Evolutionary conservation across 495 filamentous ascomycete species (phyloP), one percentile per base, ranked within the genome.

Genomic region (Alectoria sarmentosa): DNA sequence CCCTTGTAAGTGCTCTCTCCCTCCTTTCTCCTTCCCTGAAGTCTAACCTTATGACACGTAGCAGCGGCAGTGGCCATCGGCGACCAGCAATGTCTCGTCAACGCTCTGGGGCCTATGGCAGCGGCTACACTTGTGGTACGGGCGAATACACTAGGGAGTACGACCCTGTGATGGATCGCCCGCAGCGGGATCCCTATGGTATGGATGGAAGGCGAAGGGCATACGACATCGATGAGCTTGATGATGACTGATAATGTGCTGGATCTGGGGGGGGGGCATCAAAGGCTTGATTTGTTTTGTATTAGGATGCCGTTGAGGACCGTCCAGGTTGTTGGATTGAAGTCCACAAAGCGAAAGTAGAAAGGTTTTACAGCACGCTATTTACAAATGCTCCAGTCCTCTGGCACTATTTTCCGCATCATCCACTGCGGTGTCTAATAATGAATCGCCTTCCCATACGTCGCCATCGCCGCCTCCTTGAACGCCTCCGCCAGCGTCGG

Each of bases 391-490:
- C 28, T 17, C 26, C 30, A 26, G 9, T 48, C 28, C 62, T 6
- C 8, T 19, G 38, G 15, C 10, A 30, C 23, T 32, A 13, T 48
- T 14, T 48, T 26, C n/a, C 1, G 44, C 44, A 48, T 26, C 9
- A n/a, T 44, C 39, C 26, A 17, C 17, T 14, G 44, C 41, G 15
- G n/a, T 38, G 59, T 74, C 79, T 91, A 98, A 78, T 88, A 96
- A 82, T 98, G 94, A 75, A 98, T 96, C 64, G 94, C 86, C 83
- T 96, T 98, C 69, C 85, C 86, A 82, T 96, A 93, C 60, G 92
- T 96, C 66, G 90, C 91, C 94, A 98, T 98, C 63, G 94, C 94
- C 69, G 94, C 94, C 86, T 98, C 94, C 84, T 98, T 98, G 83
- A 98, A 97, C 54, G 94, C 94, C 82, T 98, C 94, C 21, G 92